Evolutionary conservation across 306 rosid genomes (phyloP), one percentile per base, ranked within the genome.

Genomic region (Luffa aegyptiaca): DNA sequence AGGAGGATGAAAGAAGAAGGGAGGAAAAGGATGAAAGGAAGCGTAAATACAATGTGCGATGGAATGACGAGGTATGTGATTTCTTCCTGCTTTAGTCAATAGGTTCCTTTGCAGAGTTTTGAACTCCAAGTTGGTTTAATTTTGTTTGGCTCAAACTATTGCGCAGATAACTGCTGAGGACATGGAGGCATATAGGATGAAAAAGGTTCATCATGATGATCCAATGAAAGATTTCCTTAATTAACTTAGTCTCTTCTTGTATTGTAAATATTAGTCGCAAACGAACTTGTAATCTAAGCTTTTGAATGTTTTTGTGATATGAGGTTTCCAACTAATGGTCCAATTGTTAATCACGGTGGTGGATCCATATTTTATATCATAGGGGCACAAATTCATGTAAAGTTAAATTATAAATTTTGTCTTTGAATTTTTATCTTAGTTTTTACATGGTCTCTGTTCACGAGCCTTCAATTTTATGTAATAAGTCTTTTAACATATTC

Each of bases 1-100:
- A 84, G 91, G 91, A 90, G 92, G 90, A 87, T 26, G 82, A 84
- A 79, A 88, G 87, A 55, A 91, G 76, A 83, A 82, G 63, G 59
- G 94, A 90, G 80, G 97, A 88, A 86, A 88, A 73, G 81, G 89
- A 90, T 42, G 94, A 89, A 72, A 86, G 91, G 74, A 89, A 91
- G 76, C 88, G 84, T 44, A 88, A 91, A 65, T 86, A 85, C 66
- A 86, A 91, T 45, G 90, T 85, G 49, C 81, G 77, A 78, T 88
- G 89, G 90, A 84, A 86, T 66, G 89, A 87, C 44, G 87, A 86
- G 90, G 91, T 88, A 84, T 10, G 51, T 0, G 8, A 20, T 18
- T 36, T 17, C 0, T 14, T 20, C 17, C 5, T n/a, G 21, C 33
- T 36, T 69, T 31, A 21, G 55, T 63, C 51, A 33, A 21, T 46